Conservation (phyloP, 441 rosid genomes). For the Brassica hybrid region DNA sequence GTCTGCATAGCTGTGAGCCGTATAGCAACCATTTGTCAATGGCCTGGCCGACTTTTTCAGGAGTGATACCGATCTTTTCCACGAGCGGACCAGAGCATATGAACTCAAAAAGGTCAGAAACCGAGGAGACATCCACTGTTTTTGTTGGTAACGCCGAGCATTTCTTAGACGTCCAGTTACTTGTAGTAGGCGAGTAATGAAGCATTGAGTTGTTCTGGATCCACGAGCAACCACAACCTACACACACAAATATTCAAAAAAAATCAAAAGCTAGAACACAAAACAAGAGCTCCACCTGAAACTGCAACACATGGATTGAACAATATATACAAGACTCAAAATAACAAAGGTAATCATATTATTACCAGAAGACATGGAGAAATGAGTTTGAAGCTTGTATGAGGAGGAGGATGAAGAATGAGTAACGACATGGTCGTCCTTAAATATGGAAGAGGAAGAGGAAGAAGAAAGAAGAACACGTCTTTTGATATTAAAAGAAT, state of each 20-base stretch:
- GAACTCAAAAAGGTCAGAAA: slow-evolving; percentile 74
- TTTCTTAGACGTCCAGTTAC: slow-evolving; percentile 33
- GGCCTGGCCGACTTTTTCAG: slow-evolving; percentile 64
- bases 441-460: slow-evolving; percentile 32
- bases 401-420: slow-evolving; percentile 45
- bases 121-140: slow-evolving; percentile 70
- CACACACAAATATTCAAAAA: background rate
- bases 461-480: slow-evolving; percentile 12
- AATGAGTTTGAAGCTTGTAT: slow-evolving; percentile 40
- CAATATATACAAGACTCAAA: background rate
- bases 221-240: slow-evolving; percentile 67
- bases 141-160: slow-evolving; percentile 52
- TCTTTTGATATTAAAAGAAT: slow-evolving; percentile 36
- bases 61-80: slow-evolving; percentile 60
- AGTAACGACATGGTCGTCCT: slow-evolving; percentile 31
- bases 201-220: slow-evolving; percentile 51
- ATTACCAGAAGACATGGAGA: slow-evolving; percentile 62
- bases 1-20: slow-evolving; percentile 63
- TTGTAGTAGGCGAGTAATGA: slow-evolving; percentile 27
- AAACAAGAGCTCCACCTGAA: background rate
- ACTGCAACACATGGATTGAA: background rate
- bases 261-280: background rate
- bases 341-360: background rate
- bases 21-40: slow-evolving; percentile 84
- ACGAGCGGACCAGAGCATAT: slow-evolving; percentile 90